Conservation (phyloP, 1,284 basidiomycete genomes). For the Cutaneotrichosporon sp. region DNA sequence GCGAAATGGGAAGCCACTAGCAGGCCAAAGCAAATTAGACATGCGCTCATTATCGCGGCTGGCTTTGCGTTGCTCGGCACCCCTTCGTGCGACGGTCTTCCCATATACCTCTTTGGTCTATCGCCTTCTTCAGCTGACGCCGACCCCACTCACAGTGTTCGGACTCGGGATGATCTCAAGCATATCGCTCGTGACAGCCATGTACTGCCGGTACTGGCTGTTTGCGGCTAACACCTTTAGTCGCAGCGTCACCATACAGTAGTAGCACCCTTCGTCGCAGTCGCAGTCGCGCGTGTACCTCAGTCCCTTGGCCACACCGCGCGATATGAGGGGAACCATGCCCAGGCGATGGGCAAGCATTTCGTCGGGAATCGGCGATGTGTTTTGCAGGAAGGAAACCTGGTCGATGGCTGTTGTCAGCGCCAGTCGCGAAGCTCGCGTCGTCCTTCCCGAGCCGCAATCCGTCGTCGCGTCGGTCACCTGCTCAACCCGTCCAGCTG, state of each 20-base stretch:
- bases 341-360: conserved; percentile 95
- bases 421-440: too few relatives aligned
- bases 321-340: conserved; percentile 83
- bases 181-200: conserved; percentile 47
- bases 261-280: conserved; percentile 50
- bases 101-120: too few relatives aligned
- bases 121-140: conserved; percentile 15
- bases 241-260: conserved; percentile 46
- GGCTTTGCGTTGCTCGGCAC: too few relatives aligned
- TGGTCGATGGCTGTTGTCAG: conserved; percentile 79
- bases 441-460: too few relatives aligned
- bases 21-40: too few relatives aligned
- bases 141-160: conserved; percentile 16
- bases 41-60: too few relatives aligned
- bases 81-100: too few relatives aligned
- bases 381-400: conserved; percentile 89
- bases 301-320: conserved; percentile 76
- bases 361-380: conserved; percentile 92
- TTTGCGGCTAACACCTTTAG: conserved; percentile 39
- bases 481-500: too few relatives aligned
- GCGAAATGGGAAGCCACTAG: conserved; percentile 4
- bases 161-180: conserved; percentile 42
- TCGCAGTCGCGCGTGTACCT: conserved; percentile 55
- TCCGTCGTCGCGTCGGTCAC: too few relatives aligned
- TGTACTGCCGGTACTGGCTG: conserved; percentile 25